These are phyloP conservation scores for Fusarium anthophilum DNA, from an alignment of 2,329 filamentous ascomycete genomes.

Conservation along the genomic window DNA sequence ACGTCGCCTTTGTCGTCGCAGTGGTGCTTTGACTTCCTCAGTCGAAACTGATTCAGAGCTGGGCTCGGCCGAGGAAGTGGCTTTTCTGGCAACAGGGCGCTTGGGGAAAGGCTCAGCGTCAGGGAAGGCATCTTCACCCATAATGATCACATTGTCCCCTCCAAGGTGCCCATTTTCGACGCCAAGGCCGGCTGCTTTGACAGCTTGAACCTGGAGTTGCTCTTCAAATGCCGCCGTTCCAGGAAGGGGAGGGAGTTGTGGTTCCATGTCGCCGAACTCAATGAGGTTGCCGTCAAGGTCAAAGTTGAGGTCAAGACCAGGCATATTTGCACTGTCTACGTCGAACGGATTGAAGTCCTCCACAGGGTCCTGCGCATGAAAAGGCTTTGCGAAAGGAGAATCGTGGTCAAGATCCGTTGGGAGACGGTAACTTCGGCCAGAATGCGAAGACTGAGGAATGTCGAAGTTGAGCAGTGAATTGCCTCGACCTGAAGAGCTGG, in stretches of 20 bases:
- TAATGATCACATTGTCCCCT: constrained; percentile 49
- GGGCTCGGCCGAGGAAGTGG: constrained; percentile 20
- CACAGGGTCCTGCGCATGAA: constrained; percentile 29
- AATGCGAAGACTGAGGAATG: constrained; percentile 49
- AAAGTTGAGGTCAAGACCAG: constrained; percentile 59
- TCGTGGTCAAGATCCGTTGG: constrained; percentile 48
- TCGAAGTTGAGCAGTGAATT: constrained; percentile 45
- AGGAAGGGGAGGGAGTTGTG: constrained; percentile 55
- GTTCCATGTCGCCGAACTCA: constrained; percentile 49
- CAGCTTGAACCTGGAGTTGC: constrained; percentile 10
- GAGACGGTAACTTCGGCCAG: constrained; percentile 46
- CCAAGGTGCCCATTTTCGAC: constrained; percentile 22
- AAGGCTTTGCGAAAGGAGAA: constrained; percentile 42
- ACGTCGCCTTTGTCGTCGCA: constrained; percentile 39
- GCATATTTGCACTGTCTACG: constrained; percentile 51
- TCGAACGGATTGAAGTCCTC: constrained; percentile 47
- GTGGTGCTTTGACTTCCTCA: constrained; percentile 30
- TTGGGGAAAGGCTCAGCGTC: constrained; percentile 50
- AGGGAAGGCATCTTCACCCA: constrained; percentile 51
- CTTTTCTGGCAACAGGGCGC: constrained; percentile 25
- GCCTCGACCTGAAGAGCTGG: constrained; percentile 43
- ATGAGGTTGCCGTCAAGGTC: constrained; percentile 62
- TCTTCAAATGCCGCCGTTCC: constrained; percentile 19
- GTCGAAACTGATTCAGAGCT: constrained; percentile 38
- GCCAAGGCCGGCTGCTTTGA: constrained; percentile 11